phyloP scores from a whole-genome alignment of 805 yeast genomes.

The Sugiyamaella floridensis region DNA sequence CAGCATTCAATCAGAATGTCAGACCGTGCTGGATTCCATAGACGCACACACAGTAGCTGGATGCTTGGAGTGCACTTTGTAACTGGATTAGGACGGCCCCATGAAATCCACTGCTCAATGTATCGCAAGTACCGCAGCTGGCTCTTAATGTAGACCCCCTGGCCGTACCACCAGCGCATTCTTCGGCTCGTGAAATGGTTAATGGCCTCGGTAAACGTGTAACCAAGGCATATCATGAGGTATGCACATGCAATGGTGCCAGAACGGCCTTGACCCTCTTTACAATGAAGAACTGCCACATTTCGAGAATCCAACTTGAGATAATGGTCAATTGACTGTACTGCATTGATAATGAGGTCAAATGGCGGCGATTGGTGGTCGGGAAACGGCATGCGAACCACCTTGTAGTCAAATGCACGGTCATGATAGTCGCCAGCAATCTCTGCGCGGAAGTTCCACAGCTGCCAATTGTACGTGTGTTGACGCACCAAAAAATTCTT shows the following conservation, averaged over 20 bases:
- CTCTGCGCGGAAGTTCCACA: slow-evolving; percentile 68
- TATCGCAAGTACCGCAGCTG: slow-evolving; percentile 65
- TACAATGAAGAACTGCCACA: slow-evolving; percentile 75
- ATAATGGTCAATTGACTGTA: slow-evolving; percentile 41
- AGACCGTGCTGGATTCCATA: not conserved
- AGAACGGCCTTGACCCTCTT: slow-evolving; percentile 87
- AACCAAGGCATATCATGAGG: slow-evolving; percentile 44
- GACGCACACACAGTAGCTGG: not conserved
- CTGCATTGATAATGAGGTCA: slow-evolving; percentile 37
- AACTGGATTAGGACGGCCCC: slow-evolving; percentile 7
- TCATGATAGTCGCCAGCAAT: slow-evolving; percentile 37
- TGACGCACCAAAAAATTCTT: slow-evolving; percentile 39
- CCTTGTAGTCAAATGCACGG: slow-evolving; percentile 28
- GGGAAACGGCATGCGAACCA: slow-evolving; percentile 49
- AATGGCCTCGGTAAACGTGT: slow-evolving; percentile 42
- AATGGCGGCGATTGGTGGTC: slow-evolving; percentile 79
- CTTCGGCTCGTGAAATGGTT: slow-evolving; percentile 49
- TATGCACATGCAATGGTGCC: slow-evolving; percentile 71
- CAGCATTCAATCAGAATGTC: not conserved
- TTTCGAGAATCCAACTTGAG: slow-evolving; percentile 32
- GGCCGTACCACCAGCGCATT: slow-evolving; percentile 47
- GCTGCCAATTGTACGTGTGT: slow-evolving; percentile 57
- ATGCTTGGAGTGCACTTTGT: not conserved
- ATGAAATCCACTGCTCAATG: slow-evolving; percentile 33
- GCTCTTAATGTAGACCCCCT: slow-evolving; percentile 65